These are phyloP conservation scores for Fusarium pseudocircinatum DNA, from an alignment of 2,329 filamentous ascomycete species.

Conservation along the genomic window DNA sequence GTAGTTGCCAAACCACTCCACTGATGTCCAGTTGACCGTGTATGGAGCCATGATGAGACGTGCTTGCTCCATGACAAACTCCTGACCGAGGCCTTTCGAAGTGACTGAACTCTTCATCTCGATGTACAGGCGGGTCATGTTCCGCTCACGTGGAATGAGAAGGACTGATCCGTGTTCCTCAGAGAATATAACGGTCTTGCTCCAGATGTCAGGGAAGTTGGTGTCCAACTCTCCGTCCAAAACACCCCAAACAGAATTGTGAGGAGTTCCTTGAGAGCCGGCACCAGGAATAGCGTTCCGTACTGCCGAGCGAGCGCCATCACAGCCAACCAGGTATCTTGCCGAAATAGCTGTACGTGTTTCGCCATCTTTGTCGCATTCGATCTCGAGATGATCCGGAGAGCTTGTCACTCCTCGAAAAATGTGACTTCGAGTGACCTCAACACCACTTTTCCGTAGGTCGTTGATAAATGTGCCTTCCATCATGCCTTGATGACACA, in stretches of 20 bases:
- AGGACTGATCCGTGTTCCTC: constrained; percentile 74
- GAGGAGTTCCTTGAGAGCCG: constrained; percentile 64
- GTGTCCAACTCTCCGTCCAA: constrained; percentile 76
- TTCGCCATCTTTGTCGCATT: constrained; percentile 46
- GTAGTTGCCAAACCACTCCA: constrained; percentile 78
- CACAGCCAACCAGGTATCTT: constrained; percentile 50
- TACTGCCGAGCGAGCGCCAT: constrained; percentile 77
- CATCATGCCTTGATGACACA: constrained; percentile 78
- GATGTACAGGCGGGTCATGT: constrained; percentile 73
- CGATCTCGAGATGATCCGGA: constrained; percentile 54
- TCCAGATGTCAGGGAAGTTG: constrained; percentile 79
- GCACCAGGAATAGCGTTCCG: constrained; percentile 68
- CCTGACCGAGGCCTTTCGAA: constrained; percentile 59
- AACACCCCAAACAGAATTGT: constrained; percentile 72
- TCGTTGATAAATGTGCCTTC: constrained; percentile 76
- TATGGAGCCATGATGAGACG: constrained; percentile 68
- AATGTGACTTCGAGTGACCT: constrained; percentile 73
- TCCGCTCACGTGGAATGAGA: constrained; percentile 77
- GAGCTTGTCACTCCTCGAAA: constrained; percentile 58
- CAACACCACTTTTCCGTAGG: constrained; percentile 68
- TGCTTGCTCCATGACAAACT: constrained; percentile 76
- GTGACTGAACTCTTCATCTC: constrained; percentile 60
- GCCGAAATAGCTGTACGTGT: constrained; percentile 14
- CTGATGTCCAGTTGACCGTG: constrained; percentile 64
- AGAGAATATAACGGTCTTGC: constrained; percentile 74